Evolutionary conservation across 345 rosid species (phyloP), one percentile per base, ranked within the genome.

Genomic region (Carallia pectinifolia): DNA sequence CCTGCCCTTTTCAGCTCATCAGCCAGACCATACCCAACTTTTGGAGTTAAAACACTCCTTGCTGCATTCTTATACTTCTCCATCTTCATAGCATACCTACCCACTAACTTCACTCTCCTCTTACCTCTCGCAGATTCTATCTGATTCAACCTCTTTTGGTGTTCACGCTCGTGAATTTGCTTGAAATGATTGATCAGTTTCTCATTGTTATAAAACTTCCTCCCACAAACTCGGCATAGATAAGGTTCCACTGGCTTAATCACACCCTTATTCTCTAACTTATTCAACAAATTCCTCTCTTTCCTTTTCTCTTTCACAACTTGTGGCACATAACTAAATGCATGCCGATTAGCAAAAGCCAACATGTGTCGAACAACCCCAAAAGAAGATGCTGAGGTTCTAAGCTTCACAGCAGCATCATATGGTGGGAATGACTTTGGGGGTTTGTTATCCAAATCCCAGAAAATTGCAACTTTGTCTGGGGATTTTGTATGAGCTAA

Each of bases 391-490:
- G 85, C 87, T 18, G 91, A 81, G 29, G 64, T 76, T 80, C 81
- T 86, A 30, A 93, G 91, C 85, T 83, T 89, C 6, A 83, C 58
- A 48, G 96, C 97, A 37, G 92, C 96, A 12, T 88, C 94, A 71
- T 73, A 85, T 0, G 94, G 92, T 40, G 91, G 86, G 73, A 79
- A 63, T 33, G 96, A 77, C 39, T 79, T 87, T 0, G 94, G 96
- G 34, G 90, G 90, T 77, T 87, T 91, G 76, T 87, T 89, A 73
- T 91, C 97, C 73, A 93, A 83, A 75, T 93, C 97, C 97, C 97
- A 93, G 86, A 91, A 89, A 55, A 93, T 61, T 34, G 85, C 98
- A 39, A 91, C 91, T 40, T 62, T 76, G 30, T 65, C 73, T 17
- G 64, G 82, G 58, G 72, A 62, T n/a, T 52, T 27, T 65, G 70